Evolutionary conservation across 345 rosid genomes (phyloP), one percentile per base, ranked within the genome.

Genomic region (Pistacia integerrima): DNA sequence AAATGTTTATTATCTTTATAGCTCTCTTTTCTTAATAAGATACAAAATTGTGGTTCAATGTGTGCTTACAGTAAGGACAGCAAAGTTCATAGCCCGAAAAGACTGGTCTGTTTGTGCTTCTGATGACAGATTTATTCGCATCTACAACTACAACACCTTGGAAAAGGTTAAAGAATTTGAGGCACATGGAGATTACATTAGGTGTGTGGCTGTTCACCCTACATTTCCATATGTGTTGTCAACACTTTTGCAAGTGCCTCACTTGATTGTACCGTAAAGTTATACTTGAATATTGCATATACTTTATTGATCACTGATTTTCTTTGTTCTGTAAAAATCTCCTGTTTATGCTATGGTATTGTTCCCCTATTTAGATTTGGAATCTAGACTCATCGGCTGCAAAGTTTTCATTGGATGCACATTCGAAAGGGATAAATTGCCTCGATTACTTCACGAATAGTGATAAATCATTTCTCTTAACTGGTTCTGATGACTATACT

Each of bases 221-320:
- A 84, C 87, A 56, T 90, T 90, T 73, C 97, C 93, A 38, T 90
- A 86, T 75, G 87, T 91, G 51, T 63, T 93, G 82, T 93, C 65
- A 89, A 94, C 79, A 94, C 98, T 66, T 97, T 97, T 82, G 98
- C 98, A 52, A 94, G 97, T 83, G 98, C 98, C 41, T 97, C 98
- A 54, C 98, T 97, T 82, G 99, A 97, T 88, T 94, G 92, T 73
- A 94, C 96, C 30, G 81, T 89, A 74, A 92, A 97, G 98, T 98
- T 96, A 73, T 69, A 35, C 58, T 38, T 17, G 4, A 57, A 64
- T 72, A 56, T 61, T 66, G 41, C 51, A 44, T 69, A 20, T 52
- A 73, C 71, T 70, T 67, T 51, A 36, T 20, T 55, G 11, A 67
- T 20, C 74, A 71, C 33, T 30, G 36, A n/a, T 62, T 70, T 70